phyloP scores from a whole-genome alignment of 805 yeast genomes.

The Candida ipomoeae region DNA sequence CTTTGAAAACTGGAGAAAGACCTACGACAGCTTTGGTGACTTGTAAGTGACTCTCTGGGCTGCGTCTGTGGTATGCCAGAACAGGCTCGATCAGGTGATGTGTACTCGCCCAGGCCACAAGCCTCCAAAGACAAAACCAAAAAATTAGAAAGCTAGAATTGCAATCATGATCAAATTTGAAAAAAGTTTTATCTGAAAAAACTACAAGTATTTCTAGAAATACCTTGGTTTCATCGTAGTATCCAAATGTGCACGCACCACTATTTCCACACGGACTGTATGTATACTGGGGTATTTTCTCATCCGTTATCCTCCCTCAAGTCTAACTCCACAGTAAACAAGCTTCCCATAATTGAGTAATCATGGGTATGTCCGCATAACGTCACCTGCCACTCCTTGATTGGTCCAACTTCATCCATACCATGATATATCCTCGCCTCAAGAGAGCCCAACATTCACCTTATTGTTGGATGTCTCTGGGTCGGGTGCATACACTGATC shows the following conservation, averaged over 20 bases:
- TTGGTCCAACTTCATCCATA: not conserved
- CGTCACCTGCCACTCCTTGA: not conserved
- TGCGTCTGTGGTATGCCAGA: not conserved
- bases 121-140: not conserved
- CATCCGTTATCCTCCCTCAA: not conserved
- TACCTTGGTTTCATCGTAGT: too few relatives aligned
- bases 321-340: not conserved
- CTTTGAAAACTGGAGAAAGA: constrained; percentile 61
- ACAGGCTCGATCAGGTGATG: not conserved
- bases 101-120: not conserved
- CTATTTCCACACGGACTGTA: not conserved
- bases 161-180: not conserved
- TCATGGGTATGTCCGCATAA: constrained; percentile 2
- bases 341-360: not conserved
- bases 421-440: not conserved
- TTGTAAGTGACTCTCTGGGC: constrained; percentile 23
- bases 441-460: not conserved
- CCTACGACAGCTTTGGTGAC: constrained; percentile 50
- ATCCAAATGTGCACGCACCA: not conserved
- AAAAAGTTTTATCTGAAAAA: too few relatives aligned
- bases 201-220: too few relatives aligned
- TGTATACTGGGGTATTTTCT: constrained; percentile 4
- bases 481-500: not conserved
- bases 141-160: not conserved
- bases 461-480: not conserved